Evolutionary conservation across 108 stramenopile genomes (phyloP), one percentile per base, ranked within the genome.

Genomic region (Mediolabrus comicus): DNA sequence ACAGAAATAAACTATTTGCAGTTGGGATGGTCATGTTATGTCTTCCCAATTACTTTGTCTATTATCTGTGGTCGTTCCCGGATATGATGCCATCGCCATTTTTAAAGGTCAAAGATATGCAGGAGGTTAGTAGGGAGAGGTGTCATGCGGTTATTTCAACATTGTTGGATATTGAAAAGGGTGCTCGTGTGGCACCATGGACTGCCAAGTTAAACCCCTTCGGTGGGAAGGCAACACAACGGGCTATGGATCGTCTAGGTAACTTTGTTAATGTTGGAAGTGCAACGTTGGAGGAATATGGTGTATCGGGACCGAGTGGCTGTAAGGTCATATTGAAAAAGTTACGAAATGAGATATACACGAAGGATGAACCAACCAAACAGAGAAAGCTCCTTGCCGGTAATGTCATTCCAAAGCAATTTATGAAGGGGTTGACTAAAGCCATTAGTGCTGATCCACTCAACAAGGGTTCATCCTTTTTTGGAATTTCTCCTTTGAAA

Each of bases 11-110:
- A 74, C 36, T 95, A 0, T 67, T 84, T 31, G 84, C 88, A 14
- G 54, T 95, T 11, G 30, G 82, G 4, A 74, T 91, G 57, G 58
- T 89, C 33, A 84, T 82, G 79, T 69, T 80, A 27, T 85, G 86
- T 64, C 78, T 87, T 31, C 88, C 89, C 16, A 72, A 81, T 62
- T 80, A 90, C 54, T 84, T 92, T 17, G 88, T 89, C 0, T 95
- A 95, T 69, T 83, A 80, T 11, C 39, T 95, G 13, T 85, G 90
- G 89, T 90, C 88, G 25, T 86, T 86, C 65, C 91, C 94, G 33
- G 79, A 87, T 29, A 83, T 92, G 80, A 55, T 95, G 51, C 94
- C 94, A 5, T 70, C 77, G n/a, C 87, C 91, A 16, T 92, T 92
- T 56, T 27, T 72, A 6, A 82, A 85, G 51, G 70, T 66, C 1